Base-by-base conservation (phyloP, 345 rosid species). In the Hibiscus mutabilis region DNA sequence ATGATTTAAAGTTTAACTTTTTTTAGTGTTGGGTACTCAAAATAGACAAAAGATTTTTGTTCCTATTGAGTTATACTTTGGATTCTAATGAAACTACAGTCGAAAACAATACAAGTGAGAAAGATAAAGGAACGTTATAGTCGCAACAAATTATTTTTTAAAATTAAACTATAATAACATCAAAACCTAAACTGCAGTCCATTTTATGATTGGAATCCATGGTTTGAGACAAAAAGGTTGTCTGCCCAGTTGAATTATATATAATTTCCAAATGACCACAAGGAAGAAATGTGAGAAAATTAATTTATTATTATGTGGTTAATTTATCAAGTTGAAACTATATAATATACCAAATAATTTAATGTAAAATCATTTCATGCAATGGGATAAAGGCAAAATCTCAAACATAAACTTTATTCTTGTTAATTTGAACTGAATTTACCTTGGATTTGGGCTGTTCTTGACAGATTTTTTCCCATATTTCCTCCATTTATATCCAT, bases 401-500 rank as follows among this genome's bases (percentile, higher is more conserved):
- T 6, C 3, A 16, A 53, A 7, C 21, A 55, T 0, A 55, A 18
- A 18, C 9, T 10, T 55, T 55, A 19, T 19, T 21, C 11, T 21
- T 8, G 4, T 55, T 55, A 21, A 55, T 55, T 21, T 55, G 59
- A 21, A 37, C 59, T 13, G 25, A 21, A 29, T 14, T 22, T 87
- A 91, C 98, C 98, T 91, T 24, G 94, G 96, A 81, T 93, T 78
- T 3, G 86, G 88, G 81, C 85, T 93, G 87, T 87, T 89, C 82
- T 93, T 93, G 73, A 93, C 89, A 0, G 92, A 84, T 66, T 93
- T 93, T 81, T 93, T 91, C 11, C 97, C 98, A 55, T 93, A 93
- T 40, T 93, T 93, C 79, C 98, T 86, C 98, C 98, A 93, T 71
- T 87, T 91, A 60, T 77, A 93, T 15, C 98, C 98, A 82, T 93